Base-by-base conservation (phyloP, 495 filamentous ascomycete species). In the Penicillium maclennaniae region DNA sequence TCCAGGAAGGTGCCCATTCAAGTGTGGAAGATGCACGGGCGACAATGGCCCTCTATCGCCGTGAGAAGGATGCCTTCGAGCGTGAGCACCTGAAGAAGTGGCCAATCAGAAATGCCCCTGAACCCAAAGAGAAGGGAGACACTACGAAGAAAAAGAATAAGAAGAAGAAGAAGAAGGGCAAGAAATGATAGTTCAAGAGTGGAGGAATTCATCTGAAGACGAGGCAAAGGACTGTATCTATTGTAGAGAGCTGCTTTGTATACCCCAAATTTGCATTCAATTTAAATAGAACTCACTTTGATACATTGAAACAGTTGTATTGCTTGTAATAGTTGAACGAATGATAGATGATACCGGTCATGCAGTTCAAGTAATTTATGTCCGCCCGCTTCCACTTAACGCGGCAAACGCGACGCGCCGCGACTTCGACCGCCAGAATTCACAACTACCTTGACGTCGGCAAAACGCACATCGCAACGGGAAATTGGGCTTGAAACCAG, bases 21-120 rank as follows among this genome's bases (percentile, higher is more conserved):
- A 87, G 80, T 69, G 79, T 96, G 42, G 91, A 96, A 72, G 93
- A 98, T 78, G 92, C 93, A 2, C 71, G 89, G 59, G 90, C 87
- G 23, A 83, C 89, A 6, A 96, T 98, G 90, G 72, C 88, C 42
- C 69, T 97, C 42, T 97, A 95, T 62, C 75, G 87, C 54, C 78
- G 81, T 44, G 83, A 87, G 56, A 97, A 95, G 70, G 77, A 81
- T 39, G 85, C 78, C 12, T 96, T 97, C 63, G 93, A 98, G 62
- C 68, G 79, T 40, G 87, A 95, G 63, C 82, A 91, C 67, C 70
- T 80, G 55, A 83, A 82, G 54, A 79, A 82, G 56, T 83, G 79
- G 73, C 81, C 83, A 21, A 68, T 76, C 36, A 65, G 73, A 41
- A 60, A 65, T 56, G 73, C 67, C 49, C 73, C 63, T 23, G 66